phyloP scores from a whole-genome alignment of 805 yeast species.

The Huiozyma sinensis region DNA sequence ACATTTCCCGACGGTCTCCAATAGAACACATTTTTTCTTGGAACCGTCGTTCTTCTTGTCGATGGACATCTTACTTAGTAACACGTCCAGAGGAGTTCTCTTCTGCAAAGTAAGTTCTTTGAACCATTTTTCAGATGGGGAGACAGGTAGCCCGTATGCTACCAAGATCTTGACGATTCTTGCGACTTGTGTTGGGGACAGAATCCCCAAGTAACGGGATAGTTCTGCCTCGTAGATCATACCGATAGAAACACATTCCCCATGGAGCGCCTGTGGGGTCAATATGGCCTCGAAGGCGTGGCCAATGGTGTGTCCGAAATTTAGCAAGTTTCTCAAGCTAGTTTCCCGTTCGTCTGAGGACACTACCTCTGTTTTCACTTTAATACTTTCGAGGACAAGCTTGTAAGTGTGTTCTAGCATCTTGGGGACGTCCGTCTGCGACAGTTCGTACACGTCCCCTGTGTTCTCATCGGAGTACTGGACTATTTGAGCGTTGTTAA shows the following conservation, averaged over 20 bases:
- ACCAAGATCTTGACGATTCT: slow-evolving; percentile 72
- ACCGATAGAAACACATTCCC: slow-evolving; percentile 98
- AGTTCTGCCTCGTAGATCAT: slow-evolving; percentile 91
- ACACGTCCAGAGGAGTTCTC: slow-evolving; percentile 61
- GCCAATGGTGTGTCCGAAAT: slow-evolving; percentile 95
- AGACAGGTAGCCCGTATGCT: slow-evolving; percentile 78
- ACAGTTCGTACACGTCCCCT: slow-evolving; percentile 21
- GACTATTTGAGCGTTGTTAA: slow-evolving; percentile 30
- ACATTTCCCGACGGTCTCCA: slow-evolving; percentile 80
- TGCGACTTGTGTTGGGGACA: slow-evolving; percentile 90
- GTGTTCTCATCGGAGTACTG: slow-evolving; percentile 6
- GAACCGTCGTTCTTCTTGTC: slow-evolving; percentile 96
- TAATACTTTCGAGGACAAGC: slow-evolving; percentile 75
- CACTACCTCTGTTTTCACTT: slow-evolving; percentile 90
- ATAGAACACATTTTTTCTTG: slow-evolving; percentile 74
- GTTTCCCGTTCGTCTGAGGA: slow-evolving; percentile 92
- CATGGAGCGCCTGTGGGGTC: slow-evolving; percentile 93
- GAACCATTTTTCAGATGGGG: slow-evolving; percentile 63
- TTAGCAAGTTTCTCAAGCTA: slow-evolving; percentile 80
- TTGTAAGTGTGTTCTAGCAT: slow-evolving; percentile 66
- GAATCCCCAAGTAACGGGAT: slow-evolving; percentile 79
- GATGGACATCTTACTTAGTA: slow-evolving; percentile 80
- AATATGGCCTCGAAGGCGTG: slow-evolving; percentile 97
- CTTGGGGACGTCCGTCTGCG: slow-evolving; percentile 51
- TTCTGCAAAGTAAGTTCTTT: slow-evolving; percentile 59